Evolutionary conservation across 495 filamentous ascomycete genomes (phyloP).

Genomic region (Penicillium coffeae): DNA sequence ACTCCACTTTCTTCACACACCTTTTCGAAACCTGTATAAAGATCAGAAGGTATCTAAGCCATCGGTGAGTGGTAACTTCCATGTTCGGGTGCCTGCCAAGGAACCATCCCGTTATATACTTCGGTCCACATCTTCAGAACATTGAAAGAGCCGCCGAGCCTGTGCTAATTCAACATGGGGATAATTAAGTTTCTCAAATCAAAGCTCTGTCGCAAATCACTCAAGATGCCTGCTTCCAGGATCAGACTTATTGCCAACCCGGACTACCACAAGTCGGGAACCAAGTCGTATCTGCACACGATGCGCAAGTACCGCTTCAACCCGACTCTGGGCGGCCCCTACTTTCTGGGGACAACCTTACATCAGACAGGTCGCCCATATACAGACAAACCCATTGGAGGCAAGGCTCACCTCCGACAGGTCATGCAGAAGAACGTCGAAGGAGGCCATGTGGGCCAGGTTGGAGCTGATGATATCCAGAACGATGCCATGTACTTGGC

Average conservation of each 20-base stretch:
- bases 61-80: not conserved
- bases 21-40: not conserved
- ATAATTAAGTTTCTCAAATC: slow-evolving; percentile 14
- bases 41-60: not conserved
- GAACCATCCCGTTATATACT: no score
- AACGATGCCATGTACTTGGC: slow-evolving; percentile 70
- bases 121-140: not conserved
- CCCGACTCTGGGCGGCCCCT: slow-evolving; percentile 67
- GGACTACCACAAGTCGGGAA: slow-evolving; percentile 61
- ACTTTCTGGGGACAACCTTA: slow-evolving; percentile 46
- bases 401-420: slow-evolving; percentile 39
- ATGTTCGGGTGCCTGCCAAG: not conserved
- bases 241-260: slow-evolving; percentile 52
- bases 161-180: slow-evolving; percentile 7
- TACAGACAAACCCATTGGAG: slow-evolving; percentile 40
- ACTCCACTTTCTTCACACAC: not conserved
- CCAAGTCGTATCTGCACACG: slow-evolving; percentile 67
- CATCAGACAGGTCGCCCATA: slow-evolving; percentile 44
- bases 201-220: slow-evolving; percentile 9
- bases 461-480: slow-evolving; percentile 69
- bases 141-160: not conserved
- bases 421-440: slow-evolving; percentile 46
- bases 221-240: slow-evolving; percentile 37
- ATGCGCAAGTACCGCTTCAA: slow-evolving; percentile 68
- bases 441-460: slow-evolving; percentile 46